Evolutionary conservation across 108 stramenopile genomes (phyloP).

Genomic region (Nitzschia putrida): DNA sequence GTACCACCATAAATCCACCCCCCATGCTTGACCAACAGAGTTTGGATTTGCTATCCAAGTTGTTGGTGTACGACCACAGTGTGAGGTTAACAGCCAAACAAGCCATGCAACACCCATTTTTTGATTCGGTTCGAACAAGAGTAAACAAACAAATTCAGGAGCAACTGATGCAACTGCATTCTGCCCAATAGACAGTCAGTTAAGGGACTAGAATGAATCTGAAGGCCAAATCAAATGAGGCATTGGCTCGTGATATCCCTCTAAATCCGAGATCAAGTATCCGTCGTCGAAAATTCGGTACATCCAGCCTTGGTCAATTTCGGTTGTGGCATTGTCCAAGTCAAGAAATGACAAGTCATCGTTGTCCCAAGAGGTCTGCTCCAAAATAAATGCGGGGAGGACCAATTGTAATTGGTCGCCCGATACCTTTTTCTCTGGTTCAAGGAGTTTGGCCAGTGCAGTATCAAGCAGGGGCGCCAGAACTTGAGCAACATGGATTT

Average conservation of each 20-base stretch:
- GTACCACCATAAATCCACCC: neutral
- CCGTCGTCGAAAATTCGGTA: conserved; percentile 39
- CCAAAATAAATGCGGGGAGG: conserved; percentile 50
- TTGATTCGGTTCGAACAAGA: conserved; percentile 69
- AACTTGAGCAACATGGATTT: neutral
- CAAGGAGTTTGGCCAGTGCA: conserved; percentile 12
- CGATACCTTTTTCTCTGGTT: neutral
- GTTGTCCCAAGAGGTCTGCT: conserved; percentile 19
- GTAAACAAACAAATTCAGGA: conserved; percentile 18
- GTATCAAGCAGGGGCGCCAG: conserved; percentile 9
- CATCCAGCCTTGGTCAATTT: conserved; percentile 74
- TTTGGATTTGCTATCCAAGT: conserved; percentile 72
- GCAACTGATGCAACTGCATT: neutral
- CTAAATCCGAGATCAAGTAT: conserved; percentile 21
- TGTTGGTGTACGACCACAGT: conserved; percentile 83
- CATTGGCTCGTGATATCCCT: neutral
- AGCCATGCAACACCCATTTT: conserved; percentile 82
- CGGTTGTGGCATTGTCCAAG: conserved; percentile 10
- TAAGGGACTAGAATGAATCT: conserved; percentile 58
- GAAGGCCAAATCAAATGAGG: conserved; percentile 74
- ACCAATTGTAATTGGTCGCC: neutral
- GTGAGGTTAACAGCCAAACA: conserved; percentile 78
- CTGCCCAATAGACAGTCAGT: neutral
- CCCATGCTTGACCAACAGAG: conserved; percentile 8
- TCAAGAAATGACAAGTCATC: conserved; percentile 4